Percentiles rank a stretch among this genome's conserved stretches.
Evolutionary conservation across 2,329 filamentous ascomycete species (phyloP).

Genomic region (Colletotrichum endophyticum): DNA sequence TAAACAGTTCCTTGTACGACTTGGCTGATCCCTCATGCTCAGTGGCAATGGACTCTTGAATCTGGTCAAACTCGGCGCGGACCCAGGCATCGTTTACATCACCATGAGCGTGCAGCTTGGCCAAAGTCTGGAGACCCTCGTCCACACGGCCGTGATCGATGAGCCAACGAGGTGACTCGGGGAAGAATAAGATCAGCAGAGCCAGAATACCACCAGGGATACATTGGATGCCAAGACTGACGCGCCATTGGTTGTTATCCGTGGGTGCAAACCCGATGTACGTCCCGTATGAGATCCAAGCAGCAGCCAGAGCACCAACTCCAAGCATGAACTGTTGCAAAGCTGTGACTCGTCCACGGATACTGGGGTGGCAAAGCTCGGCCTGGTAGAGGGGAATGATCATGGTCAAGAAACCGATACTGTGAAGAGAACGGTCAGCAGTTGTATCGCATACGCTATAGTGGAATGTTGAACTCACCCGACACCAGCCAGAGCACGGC

Average conservation of each 20-base stretch:
- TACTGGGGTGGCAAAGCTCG: slow-evolving; percentile 78
- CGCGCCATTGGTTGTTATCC: slow-evolving; percentile 38
- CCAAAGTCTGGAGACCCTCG: slow-evolving; percentile 69
- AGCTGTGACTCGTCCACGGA: slow-evolving; percentile 76
- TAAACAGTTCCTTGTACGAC: slow-evolving; percentile 74
- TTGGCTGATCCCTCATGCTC: slow-evolving; percentile 75
- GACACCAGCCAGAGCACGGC: slow-evolving; percentile 71
- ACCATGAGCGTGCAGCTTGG: slow-evolving; percentile 72
- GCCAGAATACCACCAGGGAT: slow-evolving; percentile 70
- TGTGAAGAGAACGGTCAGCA: slow-evolving; percentile 24
- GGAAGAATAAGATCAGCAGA: slow-evolving; percentile 70
- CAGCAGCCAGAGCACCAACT: slow-evolving; percentile 73
- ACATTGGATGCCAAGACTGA: slow-evolving; percentile 70
- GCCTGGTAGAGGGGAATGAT: slow-evolving; percentile 72
- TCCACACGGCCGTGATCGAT: slow-evolving; percentile 73
- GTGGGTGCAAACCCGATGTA: slow-evolving; percentile 31
- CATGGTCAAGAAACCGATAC: slow-evolving; percentile 48
- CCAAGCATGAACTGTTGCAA: slow-evolving; percentile 86
- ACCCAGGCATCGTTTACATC: slow-evolving; percentile 72
- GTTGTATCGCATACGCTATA: not conserved
- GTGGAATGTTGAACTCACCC: slow-evolving; percentile 34
- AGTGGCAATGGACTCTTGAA: slow-evolving; percentile 66
- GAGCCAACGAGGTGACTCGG: slow-evolving; percentile 76
- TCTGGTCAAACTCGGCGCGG: slow-evolving; percentile 73
- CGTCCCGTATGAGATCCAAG: slow-evolving; percentile 72